phyloP scores from a whole-genome alignment of 257 asterid genomes.

The Vinca minor region DNA sequence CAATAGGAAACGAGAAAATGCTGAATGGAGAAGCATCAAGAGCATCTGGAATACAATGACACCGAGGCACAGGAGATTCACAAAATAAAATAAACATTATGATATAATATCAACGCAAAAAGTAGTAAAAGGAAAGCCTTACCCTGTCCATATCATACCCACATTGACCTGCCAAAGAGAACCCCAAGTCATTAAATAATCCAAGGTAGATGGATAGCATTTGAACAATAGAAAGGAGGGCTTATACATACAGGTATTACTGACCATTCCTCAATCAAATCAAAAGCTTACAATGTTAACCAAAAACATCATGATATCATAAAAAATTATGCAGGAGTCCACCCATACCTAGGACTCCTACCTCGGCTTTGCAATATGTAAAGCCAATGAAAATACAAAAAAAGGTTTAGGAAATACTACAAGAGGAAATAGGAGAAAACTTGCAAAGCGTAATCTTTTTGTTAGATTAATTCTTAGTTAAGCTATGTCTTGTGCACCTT shows the following conservation, averaged over 20 bases:
- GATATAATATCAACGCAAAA: background rate
- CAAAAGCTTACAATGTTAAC: background rate
- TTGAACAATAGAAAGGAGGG: background rate
- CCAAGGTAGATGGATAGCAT: constrained; percentile 3
- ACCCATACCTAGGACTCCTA: background rate
- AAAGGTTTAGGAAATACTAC: no score
- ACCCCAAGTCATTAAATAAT: constrained; percentile 17
- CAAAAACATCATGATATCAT: background rate
- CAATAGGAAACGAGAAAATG: background rate
- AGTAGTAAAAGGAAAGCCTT: constrained; percentile 18
- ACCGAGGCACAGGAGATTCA: background rate
- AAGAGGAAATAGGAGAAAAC: no score
- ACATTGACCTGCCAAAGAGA: constrained; percentile 72
- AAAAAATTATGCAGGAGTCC: no score
- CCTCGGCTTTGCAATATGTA: background rate
- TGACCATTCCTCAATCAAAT: background rate
- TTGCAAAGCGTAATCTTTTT: no score
- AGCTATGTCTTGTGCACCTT: no score
- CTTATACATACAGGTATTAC: background rate
- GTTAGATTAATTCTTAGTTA: no score
- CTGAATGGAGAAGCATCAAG: background rate
- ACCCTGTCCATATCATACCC: constrained; percentile 75
- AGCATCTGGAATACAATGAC: background rate
- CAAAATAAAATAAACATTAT: background rate
- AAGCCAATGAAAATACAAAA: no score